Base-by-base conservation (phyloP, 2,329 filamentous ascomycete genomes). In the Apiospora sp. region DNA sequence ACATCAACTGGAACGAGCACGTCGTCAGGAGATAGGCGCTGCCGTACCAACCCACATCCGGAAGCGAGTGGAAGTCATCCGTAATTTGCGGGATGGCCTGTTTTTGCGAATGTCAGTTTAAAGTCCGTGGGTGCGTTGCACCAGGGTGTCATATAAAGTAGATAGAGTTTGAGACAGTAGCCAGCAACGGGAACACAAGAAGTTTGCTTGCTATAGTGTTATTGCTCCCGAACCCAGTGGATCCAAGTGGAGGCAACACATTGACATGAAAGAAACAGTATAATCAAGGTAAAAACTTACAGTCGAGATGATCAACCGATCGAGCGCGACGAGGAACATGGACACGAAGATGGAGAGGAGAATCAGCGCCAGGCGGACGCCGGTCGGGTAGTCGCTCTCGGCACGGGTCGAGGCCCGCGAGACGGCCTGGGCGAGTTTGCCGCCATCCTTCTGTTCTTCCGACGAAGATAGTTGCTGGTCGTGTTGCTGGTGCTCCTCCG, bases 11-110 rank as follows among this genome's bases (percentile, higher is more conserved):
- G 72, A 83, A 84, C 69, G 81, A 77, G 67, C 79, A 81, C 54
- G 79, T 79, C 0, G 81, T 83, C 22, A 84, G 73, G 71, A 83
- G 73, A 71, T 82, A 84, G 30, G 81, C 81, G n/a, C 79, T 80
- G 30, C 81, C 81, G 72, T 84, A 84, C 82, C 82, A 84, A 41
- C 82, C 81, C n/a, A 83, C 79, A 72, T 84, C 82, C 6, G 77
- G 77, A 3, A 83, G 76, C 10, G 81, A 82, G 71, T 81, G 73
- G 76, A 83, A 84, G 49, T 83, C 80, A 72, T 83, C 79, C 2
- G 82, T 83, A 76, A 83, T 83, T 67, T 77, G 77, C 22, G 82
- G 82, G 67, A 84, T 82, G n/a, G 82, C 83, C 72, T 74, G 37
- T 64, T n/a, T 41, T 16, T 14, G 27, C 14, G 16, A 19, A 16